Evolutionary conservation across 140 eudicot species (phyloP).

Genomic region (Bidens hawaiensis): DNA sequence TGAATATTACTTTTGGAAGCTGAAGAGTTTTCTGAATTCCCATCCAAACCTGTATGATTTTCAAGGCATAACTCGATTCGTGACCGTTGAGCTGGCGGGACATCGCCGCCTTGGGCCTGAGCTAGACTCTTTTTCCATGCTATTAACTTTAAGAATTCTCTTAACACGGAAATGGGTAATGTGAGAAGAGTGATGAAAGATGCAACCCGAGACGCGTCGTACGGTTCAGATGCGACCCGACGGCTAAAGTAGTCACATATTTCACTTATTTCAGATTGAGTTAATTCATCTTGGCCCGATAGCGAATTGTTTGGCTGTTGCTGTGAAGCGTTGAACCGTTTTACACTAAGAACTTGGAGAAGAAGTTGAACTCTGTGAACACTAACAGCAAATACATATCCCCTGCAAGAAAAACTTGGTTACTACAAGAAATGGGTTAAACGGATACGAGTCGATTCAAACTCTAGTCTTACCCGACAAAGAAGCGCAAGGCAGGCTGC

Average conservation of each 20-base stretch:
- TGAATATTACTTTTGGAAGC: constrained; percentile 83
- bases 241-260: constrained; percentile 97
- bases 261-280: constrained; percentile 78
- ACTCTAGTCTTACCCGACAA: constrained; percentile 70
- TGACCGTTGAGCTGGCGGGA: constrained; percentile 76
- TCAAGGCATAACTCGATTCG: constrained; percentile 92
- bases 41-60: constrained; percentile 72
- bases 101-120: constrained; percentile 66
- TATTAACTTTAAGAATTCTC: constrained; percentile 84
- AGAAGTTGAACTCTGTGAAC: constrained; percentile 98
- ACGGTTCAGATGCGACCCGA: constrained; percentile 98
- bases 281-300: constrained; percentile 73
- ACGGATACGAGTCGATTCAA: neutral
- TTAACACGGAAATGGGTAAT: constrained; percentile 78
- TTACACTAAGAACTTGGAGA: constrained; percentile 91
- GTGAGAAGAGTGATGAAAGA: constrained; percentile 94
- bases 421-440: constrained; percentile 2
- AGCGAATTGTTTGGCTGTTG: constrained; percentile 67
- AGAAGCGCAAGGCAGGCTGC: constrained; percentile 99
- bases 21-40: constrained; percentile 44
- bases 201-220: constrained; percentile 97
- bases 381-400: constrained; percentile 96
- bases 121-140: constrained; percentile 89
- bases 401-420: constrained; percentile 48
- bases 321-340: constrained; percentile 85